Conservation (phyloP, 2,329 filamentous ascomycete genomes). For the Cyclaneusma minus region DNA sequence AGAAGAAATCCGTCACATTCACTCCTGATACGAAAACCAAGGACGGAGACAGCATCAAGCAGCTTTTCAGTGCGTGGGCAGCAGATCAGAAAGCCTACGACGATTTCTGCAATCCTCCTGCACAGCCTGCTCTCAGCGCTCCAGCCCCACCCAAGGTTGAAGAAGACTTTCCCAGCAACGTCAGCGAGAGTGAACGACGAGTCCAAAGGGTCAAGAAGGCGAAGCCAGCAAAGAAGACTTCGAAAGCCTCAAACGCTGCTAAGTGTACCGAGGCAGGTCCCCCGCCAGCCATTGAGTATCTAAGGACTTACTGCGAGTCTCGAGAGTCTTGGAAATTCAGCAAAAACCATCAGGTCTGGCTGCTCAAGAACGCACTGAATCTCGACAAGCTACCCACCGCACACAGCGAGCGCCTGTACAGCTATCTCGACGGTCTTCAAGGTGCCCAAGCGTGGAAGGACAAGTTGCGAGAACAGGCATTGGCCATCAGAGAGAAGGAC, state of each 20-base stretch:
- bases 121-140: conserved; percentile 11
- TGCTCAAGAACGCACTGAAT: conserved; percentile 72
- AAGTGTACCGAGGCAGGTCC: conserved; percentile 21
- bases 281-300: conserved; percentile 57
- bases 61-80: conserved; percentile 34
- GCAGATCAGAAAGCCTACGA: conserved; percentile 19
- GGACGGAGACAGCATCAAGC: conserved; percentile 36
- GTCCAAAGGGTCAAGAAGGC: conserved; percentile 15
- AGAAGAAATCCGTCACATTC: conserved; percentile 47
- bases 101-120: conserved; percentile 9
- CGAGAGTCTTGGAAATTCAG: conserved; percentile 83
- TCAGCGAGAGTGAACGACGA: conserved; percentile 16
- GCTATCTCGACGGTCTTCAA: conserved; percentile 68
- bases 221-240: conserved; percentile 5
- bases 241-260: conserved; percentile 7
- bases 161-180: too few relatives aligned
- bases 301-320: conserved; percentile 58
- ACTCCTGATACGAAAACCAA: conserved; percentile 43
- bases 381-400: conserved; percentile 52
- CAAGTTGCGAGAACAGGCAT: conserved; percentile 50
- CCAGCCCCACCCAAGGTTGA: conserved; percentile 13
- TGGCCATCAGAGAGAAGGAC: conserved; percentile 42
- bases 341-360: conserved; percentile 75
- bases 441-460: conserved; percentile 58
- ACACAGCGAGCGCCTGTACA: conserved; percentile 54